A percentile compares a stretch with the other conserved stretches of the same genome.
Conservation (phyloP, 2,329 filamentous ascomycete genomes). For the Raffaelea ambrosiae region DNA sequence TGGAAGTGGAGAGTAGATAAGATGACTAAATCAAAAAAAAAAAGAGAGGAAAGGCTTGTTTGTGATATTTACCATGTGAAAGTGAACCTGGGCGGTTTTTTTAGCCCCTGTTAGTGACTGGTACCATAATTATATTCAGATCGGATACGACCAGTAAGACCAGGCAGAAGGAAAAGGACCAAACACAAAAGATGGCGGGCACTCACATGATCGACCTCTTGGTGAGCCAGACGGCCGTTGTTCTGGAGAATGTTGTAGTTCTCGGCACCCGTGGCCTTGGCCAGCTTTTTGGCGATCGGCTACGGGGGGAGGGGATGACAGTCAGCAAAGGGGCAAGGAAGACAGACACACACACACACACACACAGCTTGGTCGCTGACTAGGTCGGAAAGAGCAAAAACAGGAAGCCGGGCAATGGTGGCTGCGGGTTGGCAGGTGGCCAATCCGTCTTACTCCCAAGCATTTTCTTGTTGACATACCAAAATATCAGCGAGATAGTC, state of each 20-base stretch:
- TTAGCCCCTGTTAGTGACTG: slow-evolving; percentile 2
- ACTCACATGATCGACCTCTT: slow-evolving; percentile 82
- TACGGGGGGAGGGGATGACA: slow-evolving; percentile 18
- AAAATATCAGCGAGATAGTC: slow-evolving; percentile 76
- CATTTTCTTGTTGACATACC: slow-evolving; percentile 33
- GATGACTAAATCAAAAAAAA: slow-evolving; percentile 1
- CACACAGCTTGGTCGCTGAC: no score
- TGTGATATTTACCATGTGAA: slow-evolving; percentile 79
- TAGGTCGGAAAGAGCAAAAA: not conserved
- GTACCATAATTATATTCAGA: not conserved
- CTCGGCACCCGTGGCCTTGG: slow-evolving; percentile 61
- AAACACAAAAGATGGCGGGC: not conserved
- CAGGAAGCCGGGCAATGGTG: not conserved
- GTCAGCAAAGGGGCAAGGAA: not conserved
- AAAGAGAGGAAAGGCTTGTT: slow-evolving; percentile 1
- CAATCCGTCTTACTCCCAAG: no score
- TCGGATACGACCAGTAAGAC: not conserved
- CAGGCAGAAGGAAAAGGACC: not conserved
- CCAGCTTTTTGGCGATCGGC: slow-evolving; percentile 82
- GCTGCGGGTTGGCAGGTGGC: no score
- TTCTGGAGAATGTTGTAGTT: slow-evolving; percentile 97
- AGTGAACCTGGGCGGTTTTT: slow-evolving; percentile 58
- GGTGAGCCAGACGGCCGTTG: slow-evolving; percentile 86
- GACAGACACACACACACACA: no score
- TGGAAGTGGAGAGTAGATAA: not conserved